Evolutionary conservation across 345 rosid species (phyloP), one percentile per base, ranked within the genome.

Genomic region (Melaleuca quinquenervia): DNA sequence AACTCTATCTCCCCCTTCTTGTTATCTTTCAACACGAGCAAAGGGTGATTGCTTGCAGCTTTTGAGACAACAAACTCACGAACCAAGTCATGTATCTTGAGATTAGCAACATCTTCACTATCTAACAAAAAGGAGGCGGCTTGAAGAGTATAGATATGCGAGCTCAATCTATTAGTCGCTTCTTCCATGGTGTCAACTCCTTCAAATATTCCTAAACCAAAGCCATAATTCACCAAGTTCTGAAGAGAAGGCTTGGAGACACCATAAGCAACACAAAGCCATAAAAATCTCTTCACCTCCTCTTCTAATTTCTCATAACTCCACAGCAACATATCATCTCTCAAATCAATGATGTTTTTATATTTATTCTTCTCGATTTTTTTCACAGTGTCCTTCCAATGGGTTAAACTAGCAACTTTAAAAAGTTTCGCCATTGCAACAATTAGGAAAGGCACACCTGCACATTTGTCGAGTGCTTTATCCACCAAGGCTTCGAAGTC

Each of bases 391-490:
- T 27, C 20, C 9, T 13, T 0, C 36, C 74, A 60, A 3, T 27
- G 1, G 6, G 0, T 0, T 8, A 56, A n/a, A n/a, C 2, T 0
- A 0, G 32, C 18, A 1, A 12, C 0, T 5, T 2, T n/a, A 0
- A 55, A 55, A 55, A 1, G 0, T 0, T 26, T 56, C 0, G 15
- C 64, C 64, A 56, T 56, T 2, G 15, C 0, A 0, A 11, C 2
- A 11, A 11, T 26, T 0, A 56, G 29, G 2, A 60, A 62, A 14
- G 75, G 75, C 21, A 27, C 3, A 60, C 74, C 41, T 60, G 36
- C 41, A 60, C 74, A 60, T 1, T 27, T 60, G 21, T 0, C 41
- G 21, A 27, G 21, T 14, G 75, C 20, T 27, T 62, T 20, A 27
- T 60, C 20, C 36, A 58, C 70, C 70, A 58, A n/a, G 8, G 36